Conservation (phyloP, 108 stramenopile genomes). For the Nannochloropsis gaditana region DNA sequence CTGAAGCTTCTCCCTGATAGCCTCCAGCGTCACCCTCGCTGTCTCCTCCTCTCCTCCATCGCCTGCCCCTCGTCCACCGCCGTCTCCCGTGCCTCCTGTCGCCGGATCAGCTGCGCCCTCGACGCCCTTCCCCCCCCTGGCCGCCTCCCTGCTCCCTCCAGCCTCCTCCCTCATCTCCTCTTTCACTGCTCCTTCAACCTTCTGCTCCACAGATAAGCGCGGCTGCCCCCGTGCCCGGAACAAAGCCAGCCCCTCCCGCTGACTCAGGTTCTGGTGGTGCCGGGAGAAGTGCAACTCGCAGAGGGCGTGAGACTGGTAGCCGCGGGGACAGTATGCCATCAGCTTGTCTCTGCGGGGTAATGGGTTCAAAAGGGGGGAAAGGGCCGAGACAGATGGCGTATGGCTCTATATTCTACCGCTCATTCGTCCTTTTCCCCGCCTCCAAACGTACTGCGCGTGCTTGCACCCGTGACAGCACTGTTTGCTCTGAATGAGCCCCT, state of each 20-base stretch:
- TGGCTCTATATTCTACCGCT: not conserved
- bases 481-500: not conserved
- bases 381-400: not conserved
- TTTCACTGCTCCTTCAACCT: not conserved
- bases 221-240: not conserved
- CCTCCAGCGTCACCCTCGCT: not conserved
- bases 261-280: not conserved
- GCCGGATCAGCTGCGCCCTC: not conserved
- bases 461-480: not conserved
- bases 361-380: not conserved
- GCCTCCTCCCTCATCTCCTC: not conserved
- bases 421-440: not conserved
- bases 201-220: not conserved
- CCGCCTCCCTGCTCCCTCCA: not conserved
- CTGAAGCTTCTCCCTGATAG: not conserved
- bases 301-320: not conserved
- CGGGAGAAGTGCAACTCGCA: not conserved
- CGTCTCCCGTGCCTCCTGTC: not conserved
- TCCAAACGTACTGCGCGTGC: not conserved
- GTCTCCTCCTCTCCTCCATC: not conserved
- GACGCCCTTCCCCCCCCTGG: not conserved
- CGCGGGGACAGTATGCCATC: not conserved
- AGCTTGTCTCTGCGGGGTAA: not conserved
- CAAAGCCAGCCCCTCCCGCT: not conserved
- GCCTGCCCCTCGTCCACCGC: not conserved